Percentiles rank a stretch among this genome's conserved stretches.
Conservation (phyloP, 2,329 filamentous ascomycete species). For the Microsporum audouinii region DNA sequence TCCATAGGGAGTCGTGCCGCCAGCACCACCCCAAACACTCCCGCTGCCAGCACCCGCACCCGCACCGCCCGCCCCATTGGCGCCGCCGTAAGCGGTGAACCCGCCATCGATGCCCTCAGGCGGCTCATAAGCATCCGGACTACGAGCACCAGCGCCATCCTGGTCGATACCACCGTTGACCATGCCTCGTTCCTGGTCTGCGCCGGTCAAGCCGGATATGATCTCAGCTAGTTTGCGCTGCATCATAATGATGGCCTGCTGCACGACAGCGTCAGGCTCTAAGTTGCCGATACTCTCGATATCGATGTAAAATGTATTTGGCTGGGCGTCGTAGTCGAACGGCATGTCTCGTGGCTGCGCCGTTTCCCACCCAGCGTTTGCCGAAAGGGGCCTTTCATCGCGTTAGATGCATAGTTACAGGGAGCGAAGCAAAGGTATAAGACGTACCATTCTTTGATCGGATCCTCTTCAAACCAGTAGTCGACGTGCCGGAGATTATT, state of each 20-base stretch:
- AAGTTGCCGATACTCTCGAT: constrained; percentile 81
- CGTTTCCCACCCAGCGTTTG: constrained; percentile 56
- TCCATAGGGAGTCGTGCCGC: constrained; percentile 46
- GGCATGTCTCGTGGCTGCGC: constrained; percentile 68
- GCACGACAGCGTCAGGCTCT: constrained; percentile 79
- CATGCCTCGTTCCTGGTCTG: constrained; percentile 37
- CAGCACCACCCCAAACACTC: constrained; percentile 54
- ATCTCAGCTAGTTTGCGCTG: constrained; percentile 82
- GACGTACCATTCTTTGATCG: constrained; percentile 67
- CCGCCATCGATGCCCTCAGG: constrained; percentile 35
- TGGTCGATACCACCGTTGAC: constrained; percentile 30
- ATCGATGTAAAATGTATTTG: constrained; percentile 81
- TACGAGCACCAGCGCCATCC: constrained; percentile 36
- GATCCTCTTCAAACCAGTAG: constrained; percentile 86
- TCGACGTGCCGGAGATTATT: constrained; percentile 90
- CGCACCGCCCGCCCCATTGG: constrained; percentile 10
- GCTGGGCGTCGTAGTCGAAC: constrained; percentile 83
- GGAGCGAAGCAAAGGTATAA: constrained; percentile 13
- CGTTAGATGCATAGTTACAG: neutral
- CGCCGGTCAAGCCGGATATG: constrained; percentile 51
- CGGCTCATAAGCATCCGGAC: constrained; percentile 39
- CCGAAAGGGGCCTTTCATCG: constrained; percentile 28
- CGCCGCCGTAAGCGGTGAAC: constrained; percentile 29
- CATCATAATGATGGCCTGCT: constrained; percentile 75
- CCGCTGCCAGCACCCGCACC: constrained; percentile 28